Percentiles rank a stretch among this genome's conserved stretches.
These are phyloP conservation scores for Trichoderma polysporum DNA, from an alignment of 2,329 filamentous ascomycete genomes.

Conservation along the genomic window DNA sequence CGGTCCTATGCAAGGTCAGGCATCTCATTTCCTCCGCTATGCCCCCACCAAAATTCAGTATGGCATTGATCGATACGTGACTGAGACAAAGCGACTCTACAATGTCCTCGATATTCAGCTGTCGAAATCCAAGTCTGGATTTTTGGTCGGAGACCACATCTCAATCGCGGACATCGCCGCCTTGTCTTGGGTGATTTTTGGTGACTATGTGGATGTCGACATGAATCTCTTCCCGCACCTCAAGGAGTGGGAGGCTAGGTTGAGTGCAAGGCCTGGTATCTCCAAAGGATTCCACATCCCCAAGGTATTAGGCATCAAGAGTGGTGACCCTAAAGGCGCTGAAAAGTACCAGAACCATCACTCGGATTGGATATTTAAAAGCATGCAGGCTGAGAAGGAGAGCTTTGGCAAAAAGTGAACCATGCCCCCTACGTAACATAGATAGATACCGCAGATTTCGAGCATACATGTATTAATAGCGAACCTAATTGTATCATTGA, in stretches of 20 bases:
- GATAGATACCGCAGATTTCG: neutral
- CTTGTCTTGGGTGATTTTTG: constrained; percentile 1
- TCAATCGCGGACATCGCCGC: neutral
- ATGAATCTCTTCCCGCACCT: neutral
- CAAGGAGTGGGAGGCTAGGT: constrained; percentile 4
- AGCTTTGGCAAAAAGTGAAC: neutral
- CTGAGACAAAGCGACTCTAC: neutral
- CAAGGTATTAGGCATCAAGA: neutral
- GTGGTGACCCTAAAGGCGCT: neutral
- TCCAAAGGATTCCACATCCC: constrained; percentile 4
- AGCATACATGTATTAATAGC: neutral
- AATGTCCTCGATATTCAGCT: neutral
- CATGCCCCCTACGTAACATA: neutral
- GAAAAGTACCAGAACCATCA: neutral
- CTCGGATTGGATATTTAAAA: neutral
- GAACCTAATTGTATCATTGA: neutral
- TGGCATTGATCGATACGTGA: neutral
- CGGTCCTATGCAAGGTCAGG: neutral
- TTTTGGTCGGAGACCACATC: constrained; percentile 1
- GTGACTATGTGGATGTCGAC: neutral
- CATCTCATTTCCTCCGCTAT: neutral
- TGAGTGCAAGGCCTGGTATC: constrained; percentile 2
- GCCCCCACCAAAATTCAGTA: constrained; percentile 1
- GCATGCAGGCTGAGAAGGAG: neutral
- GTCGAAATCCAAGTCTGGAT: neutral